A percentile compares a stretch with the other conserved stretches of the same genome.
These are phyloP conservation scores for Coffea canephora DNA, from an alignment of 257 asterid species.

Conservation along the genomic window DNA sequence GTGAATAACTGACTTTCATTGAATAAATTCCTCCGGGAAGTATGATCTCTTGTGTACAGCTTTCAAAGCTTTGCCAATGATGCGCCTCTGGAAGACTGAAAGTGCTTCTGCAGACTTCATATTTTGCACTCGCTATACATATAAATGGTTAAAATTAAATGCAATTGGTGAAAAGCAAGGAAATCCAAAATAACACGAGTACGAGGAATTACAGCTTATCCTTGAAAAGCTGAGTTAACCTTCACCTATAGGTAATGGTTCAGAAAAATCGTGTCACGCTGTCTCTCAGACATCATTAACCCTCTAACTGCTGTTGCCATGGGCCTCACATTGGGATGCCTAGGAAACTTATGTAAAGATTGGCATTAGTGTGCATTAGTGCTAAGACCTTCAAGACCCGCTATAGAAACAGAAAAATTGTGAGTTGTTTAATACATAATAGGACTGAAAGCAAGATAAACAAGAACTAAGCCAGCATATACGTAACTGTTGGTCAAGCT, in stretches of 20 bases:
- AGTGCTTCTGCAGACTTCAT: background rate
- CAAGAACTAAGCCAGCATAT: background rate
- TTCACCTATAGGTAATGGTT: background rate
- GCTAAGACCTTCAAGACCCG: background rate
- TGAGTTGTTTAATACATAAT: background rate
- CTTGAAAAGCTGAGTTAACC: background rate
- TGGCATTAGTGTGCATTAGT: background rate
- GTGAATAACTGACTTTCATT: background rate
- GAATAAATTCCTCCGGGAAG: background rate
- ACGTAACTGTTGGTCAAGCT: background rate
- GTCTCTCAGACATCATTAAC: background rate
- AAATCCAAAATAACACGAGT: background rate
- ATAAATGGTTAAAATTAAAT: background rate
- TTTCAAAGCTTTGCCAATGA: background rate
- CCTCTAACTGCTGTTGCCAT: background rate
- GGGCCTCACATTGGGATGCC: background rate
- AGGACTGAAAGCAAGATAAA: background rate
- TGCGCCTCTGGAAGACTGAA: background rate
- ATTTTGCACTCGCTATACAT: background rate
- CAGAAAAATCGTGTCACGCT: background rate
- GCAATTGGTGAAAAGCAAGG: background rate
- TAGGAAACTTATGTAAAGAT: background rate
- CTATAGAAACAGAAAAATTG: background rate
- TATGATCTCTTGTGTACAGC: background rate
- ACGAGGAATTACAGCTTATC: background rate